phyloP scores from a whole-genome alignment of 73 alveolate genomes.

The Tetrahymena borealis region DNA sequence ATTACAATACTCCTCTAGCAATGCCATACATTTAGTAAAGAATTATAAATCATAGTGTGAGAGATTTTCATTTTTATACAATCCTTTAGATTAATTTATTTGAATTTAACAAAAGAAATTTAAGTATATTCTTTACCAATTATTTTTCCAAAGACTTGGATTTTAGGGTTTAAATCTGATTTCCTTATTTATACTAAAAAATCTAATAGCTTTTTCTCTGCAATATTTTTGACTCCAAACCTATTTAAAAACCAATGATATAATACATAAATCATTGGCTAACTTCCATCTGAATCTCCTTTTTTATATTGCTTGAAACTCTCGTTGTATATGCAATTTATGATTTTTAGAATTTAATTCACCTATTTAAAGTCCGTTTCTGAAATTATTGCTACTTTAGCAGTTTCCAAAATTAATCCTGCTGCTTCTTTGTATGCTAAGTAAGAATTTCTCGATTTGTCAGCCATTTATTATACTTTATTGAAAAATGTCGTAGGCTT shows the following conservation, averaged over 20 bases:
- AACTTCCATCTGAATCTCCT: background rate
- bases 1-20: background rate
- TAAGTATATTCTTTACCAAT: background rate
- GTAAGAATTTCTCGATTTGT: background rate
- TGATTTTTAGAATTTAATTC: background rate
- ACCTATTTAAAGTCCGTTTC: background rate
- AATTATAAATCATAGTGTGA: background rate
- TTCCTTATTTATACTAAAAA: background rate
- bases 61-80: background rate
- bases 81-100: background rate
- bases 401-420: background rate
- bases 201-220: background rate
- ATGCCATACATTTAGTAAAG: background rate
- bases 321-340: background rate
- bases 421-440: background rate
- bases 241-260: background rate
- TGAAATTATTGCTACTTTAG: background rate
- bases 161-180: background rate
- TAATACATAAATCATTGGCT: background rate
- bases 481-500: no score
- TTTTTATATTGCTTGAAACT: background rate
- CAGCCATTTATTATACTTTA: no score
- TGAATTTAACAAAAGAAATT: background rate
- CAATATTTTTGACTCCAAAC: background rate
- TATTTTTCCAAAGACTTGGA: background rate